Base-by-base conservation (phyloP, 2,329 filamentous ascomycete genomes). In the Corniculantispora saksenae region DNA sequence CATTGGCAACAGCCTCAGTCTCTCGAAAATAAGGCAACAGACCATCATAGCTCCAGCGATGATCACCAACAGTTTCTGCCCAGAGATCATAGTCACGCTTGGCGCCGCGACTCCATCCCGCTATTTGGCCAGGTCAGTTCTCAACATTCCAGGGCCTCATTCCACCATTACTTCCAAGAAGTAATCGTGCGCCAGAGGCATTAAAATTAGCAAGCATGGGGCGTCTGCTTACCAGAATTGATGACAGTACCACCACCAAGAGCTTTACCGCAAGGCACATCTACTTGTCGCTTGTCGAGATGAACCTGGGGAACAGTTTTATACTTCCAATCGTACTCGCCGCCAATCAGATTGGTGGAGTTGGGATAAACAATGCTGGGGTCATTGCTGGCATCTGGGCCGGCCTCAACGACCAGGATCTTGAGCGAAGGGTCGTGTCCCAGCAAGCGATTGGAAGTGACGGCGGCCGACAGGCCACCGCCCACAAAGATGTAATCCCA, bases 41-140 rank as follows among this genome's bases (percentile, higher is more conserved):
- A 9, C 76, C 75, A 5, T 81, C 71, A 54, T 80, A 82, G 63
- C 76, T 77, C 79, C 82, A 86, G 13, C 73, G 70, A 2, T 75
- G 38, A 64, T 84, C 81, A 4, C 48, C 51, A 29, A 72, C 65
- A 27, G 67, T 29, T 21, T 72, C 45, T 40, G 69, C 54, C 82
- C 81, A 84, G 32, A 76, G 72, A 47, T 84, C 76, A 66, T 81
- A 84, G 67, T 83, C 81, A 17, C 72, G 71, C 9, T 72, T 71
- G 29, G 76, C 75, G 4, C 81, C 81, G 45, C 81, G 79, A n/a
- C 78, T 77, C 74, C 81, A 81, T 6, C 70, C 70, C 15, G 73
- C 76, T 68, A 50, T 12, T 13, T 32, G 1, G 8, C 9, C 51
- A 15, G 12, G 19, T 48, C 32, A 35, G 17, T 15, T n/a, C 47